phyloP scores from a whole-genome alignment of 2,329 filamentous ascomycete genomes.

The Onygena corvina region DNA sequence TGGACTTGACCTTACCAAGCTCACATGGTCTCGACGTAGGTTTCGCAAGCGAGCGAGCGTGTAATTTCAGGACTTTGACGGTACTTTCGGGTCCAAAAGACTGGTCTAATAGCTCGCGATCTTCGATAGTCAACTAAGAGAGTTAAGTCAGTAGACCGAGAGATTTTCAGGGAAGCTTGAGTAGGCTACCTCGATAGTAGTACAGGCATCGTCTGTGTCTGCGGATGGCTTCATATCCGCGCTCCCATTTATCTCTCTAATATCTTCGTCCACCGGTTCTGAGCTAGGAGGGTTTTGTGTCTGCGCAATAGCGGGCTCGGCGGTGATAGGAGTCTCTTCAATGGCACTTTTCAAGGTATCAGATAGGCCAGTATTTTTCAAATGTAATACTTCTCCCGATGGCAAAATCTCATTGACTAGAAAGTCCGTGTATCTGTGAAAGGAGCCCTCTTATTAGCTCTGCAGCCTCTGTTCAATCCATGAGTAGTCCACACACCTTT shows the following conservation, averaged over 20 bases:
- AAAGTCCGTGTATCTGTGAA: constrained; percentile 72
- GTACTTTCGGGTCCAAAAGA: constrained; percentile 43
- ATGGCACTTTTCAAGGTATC: constrained; percentile 12
- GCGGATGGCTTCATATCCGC: not conserved
- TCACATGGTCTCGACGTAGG: constrained; percentile 46
- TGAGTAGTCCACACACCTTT: constrained; percentile 37
- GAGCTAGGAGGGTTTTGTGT: no score
- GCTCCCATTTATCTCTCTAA: not conserved
- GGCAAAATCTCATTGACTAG: constrained; percentile 78
- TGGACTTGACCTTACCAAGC: constrained; percentile 43
- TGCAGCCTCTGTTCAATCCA: not conserved
- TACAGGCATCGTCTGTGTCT: not conserved
- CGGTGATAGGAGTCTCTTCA: not conserved
- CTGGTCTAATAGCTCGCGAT: constrained; percentile 33
- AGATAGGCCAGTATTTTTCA: constrained; percentile 40
- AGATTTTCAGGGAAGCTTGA: no score
- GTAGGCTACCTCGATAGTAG: not conserved
- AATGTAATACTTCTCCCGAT: constrained; percentile 62
- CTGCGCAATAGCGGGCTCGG: not conserved
- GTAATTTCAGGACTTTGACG: constrained; percentile 43
- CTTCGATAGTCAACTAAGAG: constrained; percentile 27
- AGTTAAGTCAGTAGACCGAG: not conserved
- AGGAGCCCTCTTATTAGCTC: constrained; percentile 7
- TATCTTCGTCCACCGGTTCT: not conserved
- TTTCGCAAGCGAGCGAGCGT: constrained; percentile 42